Base-by-base conservation (phyloP, 768 basidiomycete species). In the Xerocomus brunneocitrinus region DNA sequence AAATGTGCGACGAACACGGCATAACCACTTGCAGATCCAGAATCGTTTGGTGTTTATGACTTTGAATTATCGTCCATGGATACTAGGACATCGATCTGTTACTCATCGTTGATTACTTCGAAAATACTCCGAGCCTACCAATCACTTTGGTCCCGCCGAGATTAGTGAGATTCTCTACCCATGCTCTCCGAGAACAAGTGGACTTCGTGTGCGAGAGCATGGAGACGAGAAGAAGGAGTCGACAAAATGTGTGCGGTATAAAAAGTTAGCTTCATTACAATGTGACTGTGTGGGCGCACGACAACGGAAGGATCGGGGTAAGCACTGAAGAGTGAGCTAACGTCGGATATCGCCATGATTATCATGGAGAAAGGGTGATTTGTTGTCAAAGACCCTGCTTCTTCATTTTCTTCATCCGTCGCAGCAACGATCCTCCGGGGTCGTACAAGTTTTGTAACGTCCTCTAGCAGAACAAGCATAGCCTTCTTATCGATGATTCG, bases 201-300 rank as follows among this genome's bases (percentile, higher is more conserved):
- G 4, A 72, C 52, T 53, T 85, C 80, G 31, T 76, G 71, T 8
- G 76, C 68, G 34, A 83, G 64, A 8, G 63, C 61, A 45, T 63
- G 65, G 42, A 85, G 62, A 41, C 75, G 61, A 4, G 59, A 56
- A 39, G 72, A 59, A 1, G 85, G 79, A n/a, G 73, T 77, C 1
- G 79, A 74, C 22, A 80, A 54, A 7, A 83, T 64, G 58, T 85
- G 79, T 7, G 84, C 85, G 5, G 81, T 81, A 57, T 91, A 91
- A 69, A 85, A 91, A 13, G 74, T 66, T 25, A 90, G 58, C 69
- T 89, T 91, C 58, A 81, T 81, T 8, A 73, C 65, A 46, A 80
- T 67, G 59, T 79, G 79, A 47, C 58, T 42, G 63, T 24, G 46
- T 47, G 43, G 57, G 32, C 34, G 19, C 28, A 52, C n/a, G 9